Conservation (phyloP, 176 grass and related monocot genomes). For the Aegilops tauschii region DNA sequence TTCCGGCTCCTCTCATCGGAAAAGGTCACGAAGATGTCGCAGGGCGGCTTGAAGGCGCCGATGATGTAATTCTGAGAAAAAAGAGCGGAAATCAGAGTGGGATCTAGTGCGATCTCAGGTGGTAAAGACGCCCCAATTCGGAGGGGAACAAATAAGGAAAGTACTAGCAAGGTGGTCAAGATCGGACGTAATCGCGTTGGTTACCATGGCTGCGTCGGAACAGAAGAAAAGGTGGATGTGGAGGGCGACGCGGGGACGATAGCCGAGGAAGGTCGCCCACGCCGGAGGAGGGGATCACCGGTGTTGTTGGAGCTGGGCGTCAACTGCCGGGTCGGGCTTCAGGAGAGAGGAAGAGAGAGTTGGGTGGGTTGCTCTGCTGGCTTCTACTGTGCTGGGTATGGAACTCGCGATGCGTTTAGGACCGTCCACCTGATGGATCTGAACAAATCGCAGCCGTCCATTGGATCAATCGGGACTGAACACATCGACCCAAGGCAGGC, state of each 20-base stretch:
- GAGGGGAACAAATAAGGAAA: background rate
- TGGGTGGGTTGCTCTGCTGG: background rate
- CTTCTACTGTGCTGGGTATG: background rate
- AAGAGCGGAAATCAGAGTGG: constrained; percentile 2
- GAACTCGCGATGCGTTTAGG: background rate
- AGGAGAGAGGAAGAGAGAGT: background rate
- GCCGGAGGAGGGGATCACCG: constrained; percentile 21
- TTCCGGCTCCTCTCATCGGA: constrained; percentile 75
- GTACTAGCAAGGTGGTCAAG: background rate
- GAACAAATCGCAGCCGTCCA: background rate
- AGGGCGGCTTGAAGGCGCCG: constrained; percentile 85
- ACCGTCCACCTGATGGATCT: background rate
- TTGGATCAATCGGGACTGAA: background rate
- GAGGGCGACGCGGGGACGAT: background rate
- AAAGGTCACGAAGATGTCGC: constrained; percentile 78
- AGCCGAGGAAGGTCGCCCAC: background rate
- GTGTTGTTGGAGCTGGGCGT: constrained; percentile 2
- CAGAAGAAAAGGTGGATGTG: too few relatives aligned
- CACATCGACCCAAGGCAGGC: background rate
- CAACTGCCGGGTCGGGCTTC: background rate
- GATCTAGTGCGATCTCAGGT: constrained; percentile 1
- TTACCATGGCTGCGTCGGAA: constrained; percentile 36
- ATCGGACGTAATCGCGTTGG: background rate
- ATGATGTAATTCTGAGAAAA: constrained; percentile 68
- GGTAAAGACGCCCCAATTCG: constrained; percentile 20